These are phyloP conservation scores for Clarireedia monteithiana DNA, from an alignment of 2,329 filamentous ascomycete genomes.

Conservation along the genomic window DNA sequence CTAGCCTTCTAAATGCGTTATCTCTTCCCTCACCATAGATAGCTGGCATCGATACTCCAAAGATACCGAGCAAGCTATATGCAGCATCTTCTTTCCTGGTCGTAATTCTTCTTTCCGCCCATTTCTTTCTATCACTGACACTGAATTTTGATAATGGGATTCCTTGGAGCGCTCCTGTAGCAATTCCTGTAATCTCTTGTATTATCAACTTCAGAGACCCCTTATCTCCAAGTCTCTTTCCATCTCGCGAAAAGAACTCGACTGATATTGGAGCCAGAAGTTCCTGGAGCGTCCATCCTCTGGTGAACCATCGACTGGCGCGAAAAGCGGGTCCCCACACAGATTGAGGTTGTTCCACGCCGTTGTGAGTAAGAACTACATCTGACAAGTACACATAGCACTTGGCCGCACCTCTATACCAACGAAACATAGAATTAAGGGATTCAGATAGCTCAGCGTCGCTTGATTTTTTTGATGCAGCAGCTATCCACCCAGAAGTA, in stretches of 20 bases:
- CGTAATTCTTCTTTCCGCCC: constrained; percentile 32
- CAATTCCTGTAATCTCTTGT: not conserved
- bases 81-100: constrained; percentile 34
- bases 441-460: constrained; percentile 11
- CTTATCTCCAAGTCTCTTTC: not conserved
- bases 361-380: constrained; percentile 1
- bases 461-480: constrained; percentile 17
- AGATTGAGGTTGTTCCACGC: constrained; percentile 12
- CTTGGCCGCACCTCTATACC: constrained; percentile 12
- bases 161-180: not conserved
- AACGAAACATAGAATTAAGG: constrained; percentile 16
- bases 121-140: constrained; percentile 24
- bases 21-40: constrained; percentile 33
- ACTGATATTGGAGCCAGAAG: not conserved
- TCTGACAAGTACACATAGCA: constrained; percentile 16
- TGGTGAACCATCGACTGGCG: not conserved
- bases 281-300: constrained; percentile 2
- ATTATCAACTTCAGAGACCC: not conserved
- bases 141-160: not conserved
- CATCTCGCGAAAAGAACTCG: not conserved
- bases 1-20: no score
- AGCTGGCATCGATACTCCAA: constrained; percentile 36
- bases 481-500: constrained; percentile 15
- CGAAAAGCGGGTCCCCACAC: not conserved
- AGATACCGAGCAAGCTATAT: constrained; percentile 37